Evolutionary conservation across 306 rosid genomes (phyloP).

Genomic region (Medicago arabica): DNA sequence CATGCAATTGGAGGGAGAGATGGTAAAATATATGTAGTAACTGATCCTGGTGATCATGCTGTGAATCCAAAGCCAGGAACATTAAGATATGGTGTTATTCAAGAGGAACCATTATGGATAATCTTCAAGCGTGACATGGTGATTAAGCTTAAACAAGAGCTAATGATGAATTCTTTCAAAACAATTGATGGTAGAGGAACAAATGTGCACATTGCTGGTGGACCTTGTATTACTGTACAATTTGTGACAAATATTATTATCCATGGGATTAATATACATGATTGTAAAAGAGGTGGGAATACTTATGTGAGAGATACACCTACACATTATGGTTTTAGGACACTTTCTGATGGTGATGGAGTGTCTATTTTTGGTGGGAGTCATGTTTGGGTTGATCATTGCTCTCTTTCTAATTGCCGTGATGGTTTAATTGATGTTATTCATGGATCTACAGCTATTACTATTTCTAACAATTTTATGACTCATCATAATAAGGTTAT

Average conservation of each 20-base stretch:
- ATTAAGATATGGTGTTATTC: conserved; percentile 75
- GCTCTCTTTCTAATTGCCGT: conserved; percentile 70
- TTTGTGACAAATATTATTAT: conserved; percentile 76
- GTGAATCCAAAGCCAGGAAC: conserved; percentile 87
- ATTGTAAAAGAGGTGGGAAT: conserved; percentile 82
- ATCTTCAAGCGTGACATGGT: conserved; percentile 77
- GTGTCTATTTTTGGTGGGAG: conserved; percentile 85
- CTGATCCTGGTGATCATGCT: conserved; percentile 66
- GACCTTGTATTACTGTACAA: conserved; percentile 92
- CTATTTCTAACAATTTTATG: conserved; percentile 81
- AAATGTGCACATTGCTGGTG: conserved; percentile 85
- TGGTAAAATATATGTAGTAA: conserved; percentile 77
- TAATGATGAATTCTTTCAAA: conserved; percentile 83
- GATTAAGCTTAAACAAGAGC: conserved; percentile 71
- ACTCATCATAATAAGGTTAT: conserved; percentile 91
- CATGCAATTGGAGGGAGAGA: conserved; percentile 84
- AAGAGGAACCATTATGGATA: conserved; percentile 84
- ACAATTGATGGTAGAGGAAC: conserved; percentile 89
- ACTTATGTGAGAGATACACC: conserved; percentile 86
- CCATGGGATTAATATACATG: conserved; percentile 86
- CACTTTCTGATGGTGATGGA: conserved; percentile 86
- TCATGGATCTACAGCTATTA: conserved; percentile 83
- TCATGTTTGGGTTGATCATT: conserved; percentile 94
- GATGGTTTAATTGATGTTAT: conserved; percentile 89
- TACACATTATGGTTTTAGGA: conserved; percentile 81